A percentile compares a stretch with the other conserved stretches of the same genome.
These are phyloP conservation scores for Apophysomyces ossiformis DNA, from an alignment of 371 early-diverging fungal species.

Conservation along the genomic window DNA sequence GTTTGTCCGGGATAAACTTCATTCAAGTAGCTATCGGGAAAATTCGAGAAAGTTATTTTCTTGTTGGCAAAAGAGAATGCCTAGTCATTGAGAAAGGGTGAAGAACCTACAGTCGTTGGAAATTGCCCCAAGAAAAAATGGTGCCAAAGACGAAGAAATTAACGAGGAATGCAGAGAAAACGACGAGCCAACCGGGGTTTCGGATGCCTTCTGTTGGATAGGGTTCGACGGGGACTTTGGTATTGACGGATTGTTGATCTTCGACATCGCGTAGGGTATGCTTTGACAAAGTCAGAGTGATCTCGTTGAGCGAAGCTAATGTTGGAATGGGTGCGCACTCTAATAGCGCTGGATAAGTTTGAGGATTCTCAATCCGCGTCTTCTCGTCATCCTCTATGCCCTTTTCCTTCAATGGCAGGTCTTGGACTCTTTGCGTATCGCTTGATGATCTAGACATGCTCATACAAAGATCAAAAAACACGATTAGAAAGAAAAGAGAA, in stretches of 20 bases:
- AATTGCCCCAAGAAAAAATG: conserved; percentile 62
- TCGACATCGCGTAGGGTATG: not conserved
- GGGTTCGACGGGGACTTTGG: conserved; percentile 14
- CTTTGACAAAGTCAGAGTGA: conserved; percentile 37
- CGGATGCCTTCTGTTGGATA: conserved; percentile 39
- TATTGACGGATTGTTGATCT: not conserved
- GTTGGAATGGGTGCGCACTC: conserved; percentile 47
- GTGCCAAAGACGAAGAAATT: conserved; percentile 63
- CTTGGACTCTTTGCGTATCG: not conserved
- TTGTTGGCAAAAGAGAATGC: not conserved
- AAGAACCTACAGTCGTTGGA: conserved; percentile 47
- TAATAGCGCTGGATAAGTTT: conserved; percentile 33
- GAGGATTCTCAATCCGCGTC: not conserved
- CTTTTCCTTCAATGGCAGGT: conserved; percentile 6
- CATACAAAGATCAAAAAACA: not conserved
- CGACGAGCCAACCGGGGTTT: conserved; percentile 52
- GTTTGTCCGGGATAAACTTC: conserved; percentile 39
- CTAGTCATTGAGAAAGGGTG: not conserved
- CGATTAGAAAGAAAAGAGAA: not conserved
- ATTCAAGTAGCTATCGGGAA: conserved; percentile 31
- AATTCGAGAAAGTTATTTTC: not conserved
- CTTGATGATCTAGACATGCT: not conserved
- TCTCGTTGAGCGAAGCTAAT: conserved; percentile 37
- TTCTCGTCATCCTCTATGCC: conserved; percentile 9
- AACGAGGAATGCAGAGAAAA: conserved; percentile 58